A percentile compares a stretch with the other conserved stretches of the same genome.
Evolutionary conservation across 345 rosid species (phyloP).

Genomic region (Rubroshorea leprosula): DNA sequence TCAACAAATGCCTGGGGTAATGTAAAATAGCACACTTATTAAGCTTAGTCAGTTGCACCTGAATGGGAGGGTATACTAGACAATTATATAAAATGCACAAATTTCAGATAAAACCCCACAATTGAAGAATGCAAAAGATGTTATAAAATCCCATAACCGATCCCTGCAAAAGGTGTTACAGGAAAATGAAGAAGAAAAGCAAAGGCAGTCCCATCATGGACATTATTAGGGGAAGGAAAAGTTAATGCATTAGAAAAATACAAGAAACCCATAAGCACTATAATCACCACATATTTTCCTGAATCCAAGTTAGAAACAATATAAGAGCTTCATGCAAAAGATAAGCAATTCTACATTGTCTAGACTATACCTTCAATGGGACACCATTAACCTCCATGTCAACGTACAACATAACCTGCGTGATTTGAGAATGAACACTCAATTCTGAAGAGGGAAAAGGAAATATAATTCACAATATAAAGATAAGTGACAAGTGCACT

Average conservation of each 20-base stretch:
- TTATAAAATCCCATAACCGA: too few species aligned
- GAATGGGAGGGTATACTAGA: too few species aligned
- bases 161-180: too few species aligned
- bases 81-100: too few species aligned
- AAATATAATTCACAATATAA: slow-evolving; percentile 3
- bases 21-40: not conserved
- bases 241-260: too few species aligned
- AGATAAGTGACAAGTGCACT: slow-evolving; percentile 25
- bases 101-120: too few species aligned
- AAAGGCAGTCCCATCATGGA: too few species aligned
- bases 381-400: slow-evolving; percentile 98
- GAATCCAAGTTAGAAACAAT: not conserved
- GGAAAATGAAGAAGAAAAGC: too few species aligned
- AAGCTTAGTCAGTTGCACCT: not conserved
- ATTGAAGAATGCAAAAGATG: too few species aligned
- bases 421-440: slow-evolving; percentile 15
- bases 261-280: too few species aligned
- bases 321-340: not conserved
- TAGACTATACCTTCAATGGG: slow-evolving; percentile 80
- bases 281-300: not conserved
- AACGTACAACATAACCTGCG: slow-evolving; percentile 90
- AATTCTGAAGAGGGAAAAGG: not conserved
- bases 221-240: too few species aligned
- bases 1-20: slow-evolving; percentile 95
- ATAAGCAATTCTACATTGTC: slow-evolving; percentile 7